Percentiles rank a stretch among this genome's conserved stretches.
These are phyloP conservation scores for Fonsecaea erecta DNA, from an alignment of 2,329 filamentous ascomycete species.

Conservation along the genomic window DNA sequence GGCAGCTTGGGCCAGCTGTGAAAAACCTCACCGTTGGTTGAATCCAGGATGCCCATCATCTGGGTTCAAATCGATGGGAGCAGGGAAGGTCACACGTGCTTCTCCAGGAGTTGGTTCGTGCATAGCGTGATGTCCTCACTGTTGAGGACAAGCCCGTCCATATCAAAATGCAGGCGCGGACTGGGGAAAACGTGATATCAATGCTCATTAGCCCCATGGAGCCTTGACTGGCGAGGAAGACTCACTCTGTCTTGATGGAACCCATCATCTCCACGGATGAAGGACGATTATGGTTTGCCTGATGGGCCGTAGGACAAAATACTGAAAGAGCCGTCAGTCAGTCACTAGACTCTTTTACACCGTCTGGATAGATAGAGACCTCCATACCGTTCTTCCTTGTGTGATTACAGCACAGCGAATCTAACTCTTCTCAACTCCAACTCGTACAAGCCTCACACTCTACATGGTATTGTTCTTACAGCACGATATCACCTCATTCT, in stretches of 20 bases:
- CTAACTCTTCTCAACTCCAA: too few relatives aligned
- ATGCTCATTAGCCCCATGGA: not conserved
- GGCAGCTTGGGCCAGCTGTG: not conserved
- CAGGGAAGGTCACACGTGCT: not conserved
- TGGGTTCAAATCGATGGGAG: not conserved
- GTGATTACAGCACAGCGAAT: too few relatives aligned
- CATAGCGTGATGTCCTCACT: not conserved
- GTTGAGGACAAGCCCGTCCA: constrained; percentile 1
- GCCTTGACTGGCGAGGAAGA: not conserved
- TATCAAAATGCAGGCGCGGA: constrained; percentile 5
- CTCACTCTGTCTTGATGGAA: not conserved
- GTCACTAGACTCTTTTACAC: too few relatives aligned
- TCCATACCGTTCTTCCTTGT: too few relatives aligned
- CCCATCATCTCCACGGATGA: not conserved
- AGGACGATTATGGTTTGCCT: not conserved
- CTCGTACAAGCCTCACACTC: too few relatives aligned
- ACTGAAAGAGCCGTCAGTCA: not conserved
- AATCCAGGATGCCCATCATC: not conserved
- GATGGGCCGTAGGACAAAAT: not conserved
- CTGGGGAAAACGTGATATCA: not conserved
- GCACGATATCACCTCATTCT: too few relatives aligned
- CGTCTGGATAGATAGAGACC: too few relatives aligned
- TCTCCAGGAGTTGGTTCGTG: not conserved
- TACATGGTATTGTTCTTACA: too few relatives aligned
- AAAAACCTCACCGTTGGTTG: not conserved